phyloP scores from a whole-genome alignment of 2,329 filamentous ascomycete genomes.

The Cladosporium sp. region DNA sequence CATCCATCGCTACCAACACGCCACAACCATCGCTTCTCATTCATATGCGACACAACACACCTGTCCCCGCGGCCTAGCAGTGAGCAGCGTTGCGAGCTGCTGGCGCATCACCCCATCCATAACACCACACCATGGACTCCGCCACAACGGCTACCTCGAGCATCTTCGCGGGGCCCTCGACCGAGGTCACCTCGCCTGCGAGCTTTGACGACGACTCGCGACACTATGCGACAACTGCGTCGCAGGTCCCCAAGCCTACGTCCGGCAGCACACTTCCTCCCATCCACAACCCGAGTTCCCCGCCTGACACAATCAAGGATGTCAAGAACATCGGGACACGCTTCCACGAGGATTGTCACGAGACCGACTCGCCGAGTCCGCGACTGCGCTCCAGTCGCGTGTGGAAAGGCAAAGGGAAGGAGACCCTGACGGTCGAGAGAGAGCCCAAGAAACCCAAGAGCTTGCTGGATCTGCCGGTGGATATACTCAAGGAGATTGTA shows the following conservation, averaged over 20 bases:
- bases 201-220: conserved; percentile 25
- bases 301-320: conserved; percentile 22
- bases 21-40: background rate
- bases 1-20: background rate
- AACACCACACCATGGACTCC: conserved; percentile 6
- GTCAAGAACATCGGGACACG: conserved; percentile 26
- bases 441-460: conserved; percentile 55
- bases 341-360: conserved; percentile 29
- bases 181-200: conserved; percentile 18
- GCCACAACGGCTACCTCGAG: conserved; percentile 1
- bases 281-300: conserved; percentile 12
- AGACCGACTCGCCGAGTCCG: conserved; percentile 24
- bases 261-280: conserved; percentile 15
- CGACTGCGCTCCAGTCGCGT: conserved; percentile 38
- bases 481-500: conserved; percentile 73
- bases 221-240: conserved; percentile 26
- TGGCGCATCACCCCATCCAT: background rate
- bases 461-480: conserved; percentile 71
- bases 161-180: conserved; percentile 18
- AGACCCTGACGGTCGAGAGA: conserved; percentile 27
- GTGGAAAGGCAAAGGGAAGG: conserved; percentile 48
- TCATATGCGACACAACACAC: conserved; percentile 1
- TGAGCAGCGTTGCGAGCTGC: conserved; percentile 9
- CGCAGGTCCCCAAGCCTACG: conserved; percentile 25
- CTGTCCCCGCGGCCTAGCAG: background rate